phyloP scores from a whole-genome alignment of 495 filamentous ascomycete species.

The Penicillium chermesinum region DNA sequence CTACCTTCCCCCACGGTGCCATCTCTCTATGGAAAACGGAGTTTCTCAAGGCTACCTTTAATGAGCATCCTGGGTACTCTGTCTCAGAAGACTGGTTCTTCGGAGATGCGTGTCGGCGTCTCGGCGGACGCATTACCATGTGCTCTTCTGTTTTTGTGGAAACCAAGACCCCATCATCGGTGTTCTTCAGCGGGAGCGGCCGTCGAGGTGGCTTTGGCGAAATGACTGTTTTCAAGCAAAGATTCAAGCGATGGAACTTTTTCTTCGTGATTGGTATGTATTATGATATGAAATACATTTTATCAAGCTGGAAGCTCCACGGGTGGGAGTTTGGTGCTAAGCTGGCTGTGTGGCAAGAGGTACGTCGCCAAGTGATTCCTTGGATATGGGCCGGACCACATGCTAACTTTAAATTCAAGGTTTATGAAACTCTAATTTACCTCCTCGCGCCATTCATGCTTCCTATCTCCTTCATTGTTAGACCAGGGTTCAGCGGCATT shows the following conservation, averaged over 20 bases:
- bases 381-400: neutral
- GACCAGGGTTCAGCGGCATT: conserved; percentile 31
- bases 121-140: conserved; percentile 45
- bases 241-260: conserved; percentile 49
- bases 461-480: conserved; percentile 40
- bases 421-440: conserved; percentile 46
- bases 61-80: conserved; percentile 40
- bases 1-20: conserved; percentile 41
- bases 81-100: conserved; percentile 47
- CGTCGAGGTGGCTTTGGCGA: conserved; percentile 46
- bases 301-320: conserved; percentile 43
- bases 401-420: conserved; percentile 12
- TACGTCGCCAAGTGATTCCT: conserved; percentile 10
- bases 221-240: conserved; percentile 46
- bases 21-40: conserved; percentile 42
- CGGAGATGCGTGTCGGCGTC: conserved; percentile 37
- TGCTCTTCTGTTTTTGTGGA: conserved; percentile 46
- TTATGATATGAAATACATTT: conserved; percentile 43
- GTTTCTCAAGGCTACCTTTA: conserved; percentile 37
- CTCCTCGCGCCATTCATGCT: conserved; percentile 43
- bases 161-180: conserved; percentile 38
- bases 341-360: conserved; percentile 66
- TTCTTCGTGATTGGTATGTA: conserved; percentile 47
- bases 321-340: conserved; percentile 47
- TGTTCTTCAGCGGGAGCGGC: conserved; percentile 35